Percentiles rank a stretch among this genome's conserved stretches.
These are phyloP conservation scores for Pelargonium fulgidum DNA, from an alignment of 441 rosid genomes.

Conservation along the genomic window DNA sequence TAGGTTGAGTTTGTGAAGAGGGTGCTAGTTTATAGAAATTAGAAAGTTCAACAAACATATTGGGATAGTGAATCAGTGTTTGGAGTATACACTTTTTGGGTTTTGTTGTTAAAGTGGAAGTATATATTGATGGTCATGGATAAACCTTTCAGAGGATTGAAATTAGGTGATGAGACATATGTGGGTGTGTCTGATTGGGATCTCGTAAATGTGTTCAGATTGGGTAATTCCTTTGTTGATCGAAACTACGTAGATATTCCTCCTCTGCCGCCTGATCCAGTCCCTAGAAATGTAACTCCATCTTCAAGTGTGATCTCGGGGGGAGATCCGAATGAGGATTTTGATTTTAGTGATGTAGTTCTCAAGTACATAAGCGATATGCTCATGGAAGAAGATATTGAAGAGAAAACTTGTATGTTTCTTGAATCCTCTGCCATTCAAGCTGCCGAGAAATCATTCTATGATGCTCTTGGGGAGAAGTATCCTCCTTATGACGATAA, in stretches of 20 bases:
- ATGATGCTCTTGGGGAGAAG: conserved; percentile 35
- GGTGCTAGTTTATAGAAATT: background rate
- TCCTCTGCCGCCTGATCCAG: conserved; percentile 18
- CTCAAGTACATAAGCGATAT: conserved; percentile 36
- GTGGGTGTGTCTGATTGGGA: conserved; percentile 20
- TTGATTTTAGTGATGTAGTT: conserved; percentile 37
- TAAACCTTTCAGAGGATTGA: conserved; percentile 24
- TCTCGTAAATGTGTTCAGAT: conserved; percentile 23
- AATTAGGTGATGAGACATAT: conserved; percentile 19
- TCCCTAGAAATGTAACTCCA: background rate
- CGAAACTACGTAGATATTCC: conserved; percentile 16
- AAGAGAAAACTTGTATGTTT: conserved; percentile 36
- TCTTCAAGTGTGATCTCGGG: conserved; percentile 14
- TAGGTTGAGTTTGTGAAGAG: background rate
- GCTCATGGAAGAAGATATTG: conserved; percentile 44
- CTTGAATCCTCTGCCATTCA: conserved; percentile 43
- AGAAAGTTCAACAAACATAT: background rate
- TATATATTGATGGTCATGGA: conserved; percentile 34
- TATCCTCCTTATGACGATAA: conserved; percentile 28
- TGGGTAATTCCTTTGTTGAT: conserved; percentile 12
- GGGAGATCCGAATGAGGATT: conserved; percentile 29
- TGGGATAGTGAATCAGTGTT: background rate
- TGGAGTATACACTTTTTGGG: conserved; percentile 1
- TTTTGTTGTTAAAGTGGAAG: conserved; percentile 5
- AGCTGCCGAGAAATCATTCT: conserved; percentile 41